phyloP scores from a whole-genome alignment of 805 yeast species.

The Cyberlindnera suaveolens region DNA sequence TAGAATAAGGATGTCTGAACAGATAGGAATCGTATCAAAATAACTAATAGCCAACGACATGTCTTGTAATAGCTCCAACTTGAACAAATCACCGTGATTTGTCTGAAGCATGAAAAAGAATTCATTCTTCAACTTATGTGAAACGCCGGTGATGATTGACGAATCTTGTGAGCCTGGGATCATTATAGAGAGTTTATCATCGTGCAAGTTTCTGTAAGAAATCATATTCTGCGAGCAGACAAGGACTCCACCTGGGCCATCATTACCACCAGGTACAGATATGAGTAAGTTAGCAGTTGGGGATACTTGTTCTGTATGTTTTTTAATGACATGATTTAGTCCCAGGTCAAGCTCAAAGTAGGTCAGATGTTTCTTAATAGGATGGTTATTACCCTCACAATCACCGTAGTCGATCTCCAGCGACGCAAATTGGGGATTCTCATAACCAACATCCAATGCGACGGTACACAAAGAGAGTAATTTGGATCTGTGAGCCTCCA shows the following conservation, averaged over 20 bases:
- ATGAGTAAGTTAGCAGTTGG: constrained; percentile 45
- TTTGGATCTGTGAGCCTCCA: constrained; percentile 54
- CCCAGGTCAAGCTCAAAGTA: constrained; percentile 86
- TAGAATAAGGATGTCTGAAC: constrained; percentile 51
- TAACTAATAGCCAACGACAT: constrained; percentile 47
- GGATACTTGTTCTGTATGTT: constrained; percentile 35
- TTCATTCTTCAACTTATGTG: constrained; percentile 55
- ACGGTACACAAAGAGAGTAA: constrained; percentile 45
- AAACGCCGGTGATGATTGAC: constrained; percentile 47
- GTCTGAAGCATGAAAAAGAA: constrained; percentile 71
- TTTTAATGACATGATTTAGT: constrained; percentile 63
- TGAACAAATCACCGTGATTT: constrained; percentile 68
- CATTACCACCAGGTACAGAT: constrained; percentile 67
- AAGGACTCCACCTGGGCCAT: constrained; percentile 65
- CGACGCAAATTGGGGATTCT: constrained; percentile 80
- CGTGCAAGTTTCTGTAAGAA: constrained; percentile 41
- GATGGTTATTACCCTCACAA: constrained; percentile 18
- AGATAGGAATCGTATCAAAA: constrained; percentile 70
- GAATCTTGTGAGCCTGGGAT: constrained; percentile 40
- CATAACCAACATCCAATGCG: constrained; percentile 70
- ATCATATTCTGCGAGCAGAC: constrained; percentile 54
- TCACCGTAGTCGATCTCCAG: constrained; percentile 56
- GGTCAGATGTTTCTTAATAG: constrained; percentile 35
- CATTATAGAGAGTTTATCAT: constrained; percentile 35
- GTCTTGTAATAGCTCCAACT: constrained; percentile 47